Conservation (phyloP, 345 rosid genomes). For the Rhodamnia argentea region DNA sequence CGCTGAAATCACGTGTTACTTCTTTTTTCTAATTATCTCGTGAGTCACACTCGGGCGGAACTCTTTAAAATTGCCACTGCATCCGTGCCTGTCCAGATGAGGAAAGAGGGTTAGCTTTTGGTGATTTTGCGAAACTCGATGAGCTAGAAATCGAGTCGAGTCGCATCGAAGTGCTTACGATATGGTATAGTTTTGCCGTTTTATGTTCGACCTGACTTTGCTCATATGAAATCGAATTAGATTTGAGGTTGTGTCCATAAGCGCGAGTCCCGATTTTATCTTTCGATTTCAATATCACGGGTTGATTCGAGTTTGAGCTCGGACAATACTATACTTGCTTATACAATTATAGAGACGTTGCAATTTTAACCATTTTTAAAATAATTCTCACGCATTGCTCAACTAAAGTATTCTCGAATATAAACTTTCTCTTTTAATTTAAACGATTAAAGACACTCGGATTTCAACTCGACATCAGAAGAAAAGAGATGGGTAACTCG, state of each 20-base stretch:
- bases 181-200: not conserved
- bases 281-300: accelerated
- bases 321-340: accelerated
- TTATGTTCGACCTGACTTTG: not conserved
- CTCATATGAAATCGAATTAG: not conserved
- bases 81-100: not conserved
- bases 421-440: not conserved
- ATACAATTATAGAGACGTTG: accelerated
- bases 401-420: accelerated
- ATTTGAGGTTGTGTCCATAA: accelerated
- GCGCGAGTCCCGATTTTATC: accelerated
- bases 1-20: not conserved
- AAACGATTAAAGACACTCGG: not conserved
- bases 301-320: not conserved
- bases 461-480: not conserved
- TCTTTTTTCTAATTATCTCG: not conserved
- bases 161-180: not conserved
- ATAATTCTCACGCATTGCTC: not conserved
- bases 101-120: not conserved
- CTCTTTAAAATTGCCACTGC: not conserved
- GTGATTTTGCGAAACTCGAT: not conserved
- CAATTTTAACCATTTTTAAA: not conserved
- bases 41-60: not conserved
- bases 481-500: not conserved
- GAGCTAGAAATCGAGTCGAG: no score